Percentiles rank a stretch among this genome's conserved stretches.
These are phyloP conservation scores for Phytophthora aleatoria DNA, from an alignment of 352 stramenopile species.

Conservation along the genomic window DNA sequence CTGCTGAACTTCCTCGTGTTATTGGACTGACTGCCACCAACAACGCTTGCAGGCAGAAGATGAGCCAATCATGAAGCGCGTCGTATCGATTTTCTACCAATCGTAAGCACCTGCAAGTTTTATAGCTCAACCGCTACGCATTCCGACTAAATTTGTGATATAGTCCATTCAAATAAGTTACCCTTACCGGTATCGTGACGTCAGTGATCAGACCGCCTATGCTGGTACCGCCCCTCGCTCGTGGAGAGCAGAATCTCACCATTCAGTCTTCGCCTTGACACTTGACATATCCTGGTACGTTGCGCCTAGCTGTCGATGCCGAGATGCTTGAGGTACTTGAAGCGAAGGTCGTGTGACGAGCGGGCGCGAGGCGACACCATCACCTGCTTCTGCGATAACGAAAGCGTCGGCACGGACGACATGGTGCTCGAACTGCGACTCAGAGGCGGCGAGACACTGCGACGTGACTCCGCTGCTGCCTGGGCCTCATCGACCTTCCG, in stretches of 20 bases:
- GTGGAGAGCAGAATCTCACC: background rate
- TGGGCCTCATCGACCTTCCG: conserved; percentile 32
- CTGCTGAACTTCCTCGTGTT: conserved; percentile 1
- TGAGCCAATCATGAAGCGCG: conserved; percentile 4
- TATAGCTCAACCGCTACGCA: conserved; percentile 6
- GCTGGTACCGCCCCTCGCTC: background rate
- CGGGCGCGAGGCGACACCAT: conserved; percentile 72
- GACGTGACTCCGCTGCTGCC: conserved; percentile 13
- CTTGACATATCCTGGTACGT: background rate
- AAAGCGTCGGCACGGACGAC: conserved; percentile 45
- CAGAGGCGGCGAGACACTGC: conserved; percentile 42
- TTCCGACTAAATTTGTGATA: conserved; percentile 8
- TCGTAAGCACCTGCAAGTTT: conserved; percentile 14
- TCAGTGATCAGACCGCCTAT: conserved; percentile 4
- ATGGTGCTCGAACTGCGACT: conserved; percentile 40
- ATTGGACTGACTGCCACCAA: conserved; percentile 28
- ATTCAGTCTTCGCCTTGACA: conserved; percentile 1
- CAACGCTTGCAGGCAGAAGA: conserved; percentile 1
- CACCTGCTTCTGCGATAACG: conserved; percentile 69
- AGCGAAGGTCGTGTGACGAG: conserved; percentile 77
- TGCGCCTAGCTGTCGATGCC: conserved; percentile 73
- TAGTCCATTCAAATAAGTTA: conserved; percentile 37
- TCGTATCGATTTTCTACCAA: conserved; percentile 7
- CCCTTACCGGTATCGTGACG: conserved; percentile 11
- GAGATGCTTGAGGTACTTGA: conserved; percentile 90